Conservation (phyloP, 495 filamentous ascomycete species). For the Monascus purpureus region DNA sequence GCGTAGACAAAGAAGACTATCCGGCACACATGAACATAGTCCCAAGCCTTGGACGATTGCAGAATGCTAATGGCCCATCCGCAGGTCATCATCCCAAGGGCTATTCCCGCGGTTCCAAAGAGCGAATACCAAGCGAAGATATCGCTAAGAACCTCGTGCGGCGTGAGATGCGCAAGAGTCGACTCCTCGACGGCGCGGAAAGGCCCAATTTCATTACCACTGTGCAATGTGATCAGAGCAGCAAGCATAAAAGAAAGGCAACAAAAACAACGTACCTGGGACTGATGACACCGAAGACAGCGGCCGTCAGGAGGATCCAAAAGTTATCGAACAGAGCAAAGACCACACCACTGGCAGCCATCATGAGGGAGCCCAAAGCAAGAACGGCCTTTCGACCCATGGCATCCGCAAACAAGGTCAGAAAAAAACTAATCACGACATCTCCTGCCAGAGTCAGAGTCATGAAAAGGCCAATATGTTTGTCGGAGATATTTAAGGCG, state of each 20-base stretch:
- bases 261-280: slow-evolving; percentile 34
- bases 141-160: slow-evolving; percentile 45
- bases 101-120: slow-evolving; percentile 47
- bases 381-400: slow-evolving; percentile 59
- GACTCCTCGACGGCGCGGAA: slow-evolving; percentile 82
- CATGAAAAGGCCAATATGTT: slow-evolving; percentile 80
- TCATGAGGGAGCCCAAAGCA: slow-evolving; percentile 50
- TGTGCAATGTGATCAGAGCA: slow-evolving; percentile 10
- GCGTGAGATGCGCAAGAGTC: slow-evolving; percentile 59
- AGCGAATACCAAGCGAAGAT: slow-evolving; percentile 77
- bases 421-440: slow-evolving; percentile 57
- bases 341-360: slow-evolving; percentile 51
- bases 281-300: slow-evolving; percentile 71
- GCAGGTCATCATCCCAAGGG: slow-evolving; percentile 48
- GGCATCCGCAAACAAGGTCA: slow-evolving; percentile 63
- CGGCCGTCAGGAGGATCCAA: slow-evolving; percentile 59
- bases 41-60: slow-evolving; percentile 33
- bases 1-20: slow-evolving; percentile 59
- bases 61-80: slow-evolving; percentile 51
- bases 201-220: slow-evolving; percentile 67
- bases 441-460: slow-evolving; percentile 72
- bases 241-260: not conserved
- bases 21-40: slow-evolving; percentile 46
- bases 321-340: slow-evolving; percentile 59
- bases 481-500: slow-evolving; percentile 48